Percentiles rank a stretch among this genome's conserved stretches.
phyloP scores from a whole-genome alignment of 2,329 filamentous ascomycete genomes.

The Colletotrichum euphorbiae region DNA sequence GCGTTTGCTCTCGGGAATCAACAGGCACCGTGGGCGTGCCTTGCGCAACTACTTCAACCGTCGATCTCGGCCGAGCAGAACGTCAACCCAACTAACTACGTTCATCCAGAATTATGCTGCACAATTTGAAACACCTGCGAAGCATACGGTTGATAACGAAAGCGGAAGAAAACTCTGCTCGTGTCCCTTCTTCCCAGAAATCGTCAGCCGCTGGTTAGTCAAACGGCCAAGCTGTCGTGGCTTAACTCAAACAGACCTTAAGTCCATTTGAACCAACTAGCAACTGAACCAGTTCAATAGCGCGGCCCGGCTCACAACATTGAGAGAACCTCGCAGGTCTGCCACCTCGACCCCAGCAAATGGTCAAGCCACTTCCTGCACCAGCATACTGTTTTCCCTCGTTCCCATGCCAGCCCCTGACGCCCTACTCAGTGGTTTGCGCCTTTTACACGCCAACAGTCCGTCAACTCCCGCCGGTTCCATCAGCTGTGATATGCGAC shows the following conservation, averaged over 20 bases:
- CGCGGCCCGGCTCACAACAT: slow-evolving; percentile 2
- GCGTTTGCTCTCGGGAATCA: background rate
- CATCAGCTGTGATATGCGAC: no score
- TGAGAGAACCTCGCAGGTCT: background rate
- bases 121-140: background rate
- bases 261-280: slow-evolving; percentile 28
- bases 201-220: background rate
- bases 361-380: slow-evolving; percentile 11
- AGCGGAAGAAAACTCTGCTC: background rate
- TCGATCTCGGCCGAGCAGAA: background rate
- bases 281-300: slow-evolving; percentile 21
- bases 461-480: background rate
- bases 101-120: background rate
- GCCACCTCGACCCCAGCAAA: background rate
- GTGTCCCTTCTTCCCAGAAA: no score
- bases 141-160: background rate
- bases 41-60: background rate
- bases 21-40: background rate
- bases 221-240: slow-evolving; percentile 9
- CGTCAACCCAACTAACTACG: background rate
- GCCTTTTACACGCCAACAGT: background rate
- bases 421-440: background rate
- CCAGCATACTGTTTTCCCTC: background rate
- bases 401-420: background rate
- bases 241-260: slow-evolving; percentile 3